Evolutionary conservation across 805 yeast species (phyloP).

Genomic region (Cyberlindnera xylosilytica): DNA sequence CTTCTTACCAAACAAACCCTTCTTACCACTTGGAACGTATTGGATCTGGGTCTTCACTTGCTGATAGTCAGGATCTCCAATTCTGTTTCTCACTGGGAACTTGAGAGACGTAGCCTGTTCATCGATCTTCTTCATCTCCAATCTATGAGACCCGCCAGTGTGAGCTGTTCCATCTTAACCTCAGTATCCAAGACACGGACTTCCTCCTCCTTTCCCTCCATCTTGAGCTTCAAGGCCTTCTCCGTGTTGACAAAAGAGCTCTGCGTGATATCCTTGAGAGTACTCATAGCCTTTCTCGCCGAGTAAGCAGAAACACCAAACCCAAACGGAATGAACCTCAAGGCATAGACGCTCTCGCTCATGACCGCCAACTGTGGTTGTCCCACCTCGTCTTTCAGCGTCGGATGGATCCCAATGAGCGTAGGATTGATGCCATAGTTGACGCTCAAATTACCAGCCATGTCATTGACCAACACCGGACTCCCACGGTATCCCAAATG

Average conservation of each 20-base stretch:
- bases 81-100: slow-evolving; percentile 24
- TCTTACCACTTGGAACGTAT: slow-evolving; percentile 4
- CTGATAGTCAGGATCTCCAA: slow-evolving; percentile 19
- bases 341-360: slow-evolving; percentile 33
- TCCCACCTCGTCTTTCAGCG: slow-evolving; percentile 13
- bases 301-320: slow-evolving; percentile 26
- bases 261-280: slow-evolving; percentile 13
- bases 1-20: slow-evolving; percentile 1
- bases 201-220: slow-evolving; percentile 20
- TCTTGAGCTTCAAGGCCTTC: slow-evolving; percentile 14
- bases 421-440: slow-evolving; percentile 55
- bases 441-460: slow-evolving; percentile 44
- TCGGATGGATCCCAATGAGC: slow-evolving; percentile 44
- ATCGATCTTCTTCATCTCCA: background rate
- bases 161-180: slow-evolving; percentile 18
- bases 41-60: slow-evolving; percentile 16
- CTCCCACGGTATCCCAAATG: slow-evolving; percentile 48
- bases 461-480: slow-evolving; percentile 50
- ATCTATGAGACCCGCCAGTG: background rate
- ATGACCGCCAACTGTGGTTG: slow-evolving; percentile 27
- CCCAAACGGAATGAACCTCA: slow-evolving; percentile 40
- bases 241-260: slow-evolving; percentile 18
- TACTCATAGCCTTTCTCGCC: slow-evolving; percentile 10
- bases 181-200: slow-evolving; percentile 16
- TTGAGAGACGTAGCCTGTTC: background rate